Evolutionary conservation across 2,329 filamentous ascomycete genomes (phyloP), one percentile per base, ranked within the genome.

Genomic region (Aspergillus spinulosporus): DNA sequence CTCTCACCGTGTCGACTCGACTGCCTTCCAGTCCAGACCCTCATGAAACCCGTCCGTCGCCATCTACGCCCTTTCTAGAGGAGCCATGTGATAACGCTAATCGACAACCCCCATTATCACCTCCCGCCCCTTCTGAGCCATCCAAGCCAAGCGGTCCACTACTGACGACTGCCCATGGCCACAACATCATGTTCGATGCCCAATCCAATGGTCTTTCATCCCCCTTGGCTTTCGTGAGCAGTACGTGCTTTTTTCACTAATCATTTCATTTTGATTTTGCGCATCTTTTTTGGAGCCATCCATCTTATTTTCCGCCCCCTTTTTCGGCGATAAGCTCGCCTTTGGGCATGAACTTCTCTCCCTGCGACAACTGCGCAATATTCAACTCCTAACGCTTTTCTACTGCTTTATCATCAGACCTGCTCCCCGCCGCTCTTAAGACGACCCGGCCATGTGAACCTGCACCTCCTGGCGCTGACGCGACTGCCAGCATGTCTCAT

Each of bases 71-170:
- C 44, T 55, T 53, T 60, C n/a, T 63, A 62, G 60, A 60, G 59
- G 62, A 74, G 70, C 59, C 70, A 76, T 76, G 74, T 72, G 69
- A 73, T 76, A 76, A 52, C 72, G 69, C 73, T 76, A 76, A 52
- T 36, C 49, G 67, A 62, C 65, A 67, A 70, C 65, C 59, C 68
- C 64, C 61, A 55, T 65, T 61, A 44, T 28, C 54, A 64, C 60
- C 52, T 66, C 68, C 67, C 66, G 65, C 64, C 12, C 44, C 31
- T 47, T 46, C 37, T 43, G 9, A 52, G 49, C 49, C 46, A 39
- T 52, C 54, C 42, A 46, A 52, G 36, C 39, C 44, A 62, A 62
- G 63, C 67, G 67, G 66, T 66, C 68, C 63, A 59, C 60, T 59
- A 62, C 34, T 26, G 31, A 9, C 39, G 9, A 62, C 66, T 62